Conservation (phyloP, 441 rosid species). For the Syzygium syzygioides region DNA sequence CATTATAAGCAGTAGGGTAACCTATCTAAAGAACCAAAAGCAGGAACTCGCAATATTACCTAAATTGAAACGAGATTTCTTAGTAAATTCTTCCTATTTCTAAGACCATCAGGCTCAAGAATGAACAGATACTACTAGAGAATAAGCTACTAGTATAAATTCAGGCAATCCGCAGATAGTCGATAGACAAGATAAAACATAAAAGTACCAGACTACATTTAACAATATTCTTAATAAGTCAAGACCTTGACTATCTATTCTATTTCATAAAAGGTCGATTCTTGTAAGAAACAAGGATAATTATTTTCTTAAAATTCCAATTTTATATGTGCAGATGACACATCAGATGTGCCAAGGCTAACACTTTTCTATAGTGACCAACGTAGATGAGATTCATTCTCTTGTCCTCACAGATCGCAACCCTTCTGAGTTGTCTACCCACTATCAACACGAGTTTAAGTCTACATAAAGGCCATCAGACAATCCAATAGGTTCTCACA, state of each 20-base stretch:
- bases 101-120: not conserved
- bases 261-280: not conserved
- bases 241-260: not conserved
- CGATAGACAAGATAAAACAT: not conserved
- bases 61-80: not conserved
- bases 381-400: not conserved
- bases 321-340: not conserved
- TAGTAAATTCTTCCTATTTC: not conserved
- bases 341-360: not conserved
- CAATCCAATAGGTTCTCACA: not conserved
- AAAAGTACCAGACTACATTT: not conserved
- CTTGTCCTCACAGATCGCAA: not conserved
- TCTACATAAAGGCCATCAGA: not conserved
- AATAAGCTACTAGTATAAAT: not conserved
- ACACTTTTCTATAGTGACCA: not conserved
- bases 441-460: not conserved
- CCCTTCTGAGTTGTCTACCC: not conserved
- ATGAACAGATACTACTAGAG: not conserved
- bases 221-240: not conserved
- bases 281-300: not conserved
- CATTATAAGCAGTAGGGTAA: not conserved
- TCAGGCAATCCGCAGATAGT: not conserved
- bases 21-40: not conserved
- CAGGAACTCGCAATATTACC: not conserved
- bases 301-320: not conserved